A percentile compares a stretch with the other conserved stretches of the same genome.
Evolutionary conservation across 2,329 filamentous ascomycete genomes (phyloP).

Genomic region (Cytospora chrysosperma): DNA sequence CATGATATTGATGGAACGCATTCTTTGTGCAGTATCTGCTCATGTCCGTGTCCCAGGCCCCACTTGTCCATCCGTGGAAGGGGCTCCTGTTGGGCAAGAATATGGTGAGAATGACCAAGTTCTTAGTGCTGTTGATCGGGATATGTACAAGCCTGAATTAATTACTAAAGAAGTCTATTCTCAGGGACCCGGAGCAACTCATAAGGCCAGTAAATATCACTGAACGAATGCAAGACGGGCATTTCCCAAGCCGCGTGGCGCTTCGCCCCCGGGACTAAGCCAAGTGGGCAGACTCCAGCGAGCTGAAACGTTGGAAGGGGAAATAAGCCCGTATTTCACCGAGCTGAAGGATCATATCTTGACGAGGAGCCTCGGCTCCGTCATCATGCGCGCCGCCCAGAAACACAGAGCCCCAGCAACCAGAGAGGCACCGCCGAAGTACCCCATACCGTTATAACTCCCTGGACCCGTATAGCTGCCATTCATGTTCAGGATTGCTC

Average conservation of each 20-base stretch:
- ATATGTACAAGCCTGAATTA: background rate
- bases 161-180: background rate
- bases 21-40: too few relatives aligned
- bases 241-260: background rate
- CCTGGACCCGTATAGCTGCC: slow-evolving; percentile 31
- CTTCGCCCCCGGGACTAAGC: background rate
- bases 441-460: slow-evolving; percentile 30
- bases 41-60: background rate
- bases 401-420: slow-evolving; percentile 21
- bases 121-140: background rate
- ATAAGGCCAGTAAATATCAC: background rate
- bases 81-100: too few relatives aligned
- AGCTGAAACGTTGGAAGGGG: background rate
- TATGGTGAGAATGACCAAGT: background rate
- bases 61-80: background rate
- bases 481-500: slow-evolving; percentile 38
- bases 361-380: slow-evolving; percentile 2
- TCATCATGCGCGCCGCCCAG: slow-evolving; percentile 13
- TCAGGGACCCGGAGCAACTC: background rate
- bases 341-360: slow-evolving; percentile 7
- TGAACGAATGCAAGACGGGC: background rate
- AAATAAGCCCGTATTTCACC: background rate
- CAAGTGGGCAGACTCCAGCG: background rate
- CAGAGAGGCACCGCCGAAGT: slow-evolving; percentile 23
- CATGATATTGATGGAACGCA: too few relatives aligned